These are phyloP conservation scores for Apiosordaria backusii DNA, from an alignment of 495 filamentous ascomycete species.

Conservation along the genomic window DNA sequence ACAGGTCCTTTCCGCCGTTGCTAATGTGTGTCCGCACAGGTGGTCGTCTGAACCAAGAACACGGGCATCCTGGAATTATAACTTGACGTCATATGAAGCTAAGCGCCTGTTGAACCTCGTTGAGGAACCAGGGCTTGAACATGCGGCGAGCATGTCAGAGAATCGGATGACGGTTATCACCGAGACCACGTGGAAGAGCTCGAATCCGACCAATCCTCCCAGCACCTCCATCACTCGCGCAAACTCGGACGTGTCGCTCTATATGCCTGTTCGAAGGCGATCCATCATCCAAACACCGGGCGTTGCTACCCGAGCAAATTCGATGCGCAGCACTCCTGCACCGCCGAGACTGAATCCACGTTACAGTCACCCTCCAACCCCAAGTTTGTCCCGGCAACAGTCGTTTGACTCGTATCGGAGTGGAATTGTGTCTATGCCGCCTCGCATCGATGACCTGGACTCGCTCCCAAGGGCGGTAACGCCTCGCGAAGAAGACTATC, in stretches of 20 bases:
- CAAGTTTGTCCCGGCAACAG: slow-evolving; percentile 32
- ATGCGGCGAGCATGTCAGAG: slow-evolving; percentile 33
- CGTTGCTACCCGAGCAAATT: slow-evolving; percentile 41
- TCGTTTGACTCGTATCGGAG: slow-evolving; percentile 36
- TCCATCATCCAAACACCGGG: slow-evolving; percentile 47
- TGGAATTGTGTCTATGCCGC: slow-evolving; percentile 35
- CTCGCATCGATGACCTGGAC: slow-evolving; percentile 22
- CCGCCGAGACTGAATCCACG: slow-evolving; percentile 28
- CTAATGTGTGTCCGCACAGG: slow-evolving; percentile 13
- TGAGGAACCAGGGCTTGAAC: slow-evolving; percentile 35
- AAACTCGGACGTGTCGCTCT: slow-evolving; percentile 45
- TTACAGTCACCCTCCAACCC: slow-evolving; percentile 38
- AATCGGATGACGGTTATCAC: slow-evolving; percentile 33
- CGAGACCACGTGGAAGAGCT: slow-evolving; percentile 37
- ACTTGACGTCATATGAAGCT: slow-evolving; percentile 42
- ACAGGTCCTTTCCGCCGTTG: not conserved
- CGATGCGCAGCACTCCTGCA: slow-evolving; percentile 15
- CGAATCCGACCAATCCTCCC: slow-evolving; percentile 33
- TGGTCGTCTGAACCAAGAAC: slow-evolving; percentile 26
- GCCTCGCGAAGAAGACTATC: slow-evolving; percentile 47
- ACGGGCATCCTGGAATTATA: slow-evolving; percentile 42
- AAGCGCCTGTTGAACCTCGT: slow-evolving; percentile 40
- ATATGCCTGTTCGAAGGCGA: slow-evolving; percentile 45
- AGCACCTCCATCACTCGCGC: slow-evolving; percentile 32
- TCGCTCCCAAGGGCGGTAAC: slow-evolving; percentile 40